Evolutionary conservation across 768 basidiomycete genomes (phyloP), one percentile per base, ranked within the genome.

Genomic region (Tricholoma saponaceum): DNA sequence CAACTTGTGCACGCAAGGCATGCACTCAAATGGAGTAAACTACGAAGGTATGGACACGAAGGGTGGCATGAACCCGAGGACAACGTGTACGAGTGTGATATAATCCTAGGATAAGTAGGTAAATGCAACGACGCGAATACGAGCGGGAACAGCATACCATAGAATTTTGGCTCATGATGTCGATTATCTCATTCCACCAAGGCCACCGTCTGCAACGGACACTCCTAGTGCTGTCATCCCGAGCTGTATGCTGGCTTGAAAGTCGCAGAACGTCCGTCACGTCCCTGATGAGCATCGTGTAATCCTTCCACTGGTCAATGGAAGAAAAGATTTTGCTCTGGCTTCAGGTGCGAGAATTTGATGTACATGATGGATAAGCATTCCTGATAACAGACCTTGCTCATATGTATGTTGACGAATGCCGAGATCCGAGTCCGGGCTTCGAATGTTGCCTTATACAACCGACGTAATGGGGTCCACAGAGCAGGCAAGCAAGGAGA

Each of bases 161-260:
- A 33, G 80, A 85, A 65, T 91, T 92, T 47, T 85, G 79, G 68
- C 82, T 83, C 65, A 90, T 78, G 14, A 92, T 81, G 4, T 87
- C 90, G n/a, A 90, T 76, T 20, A 89, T 80, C 53, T 87, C 85
- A 0, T 78, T 72, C 43, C 72, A 73, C 80, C 86, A 1, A 88
- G 72, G 0, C 89, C 87, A 0, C 86, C 86, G 14, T 78, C 66
- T 0, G 70, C 61, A 10, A 71, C 57, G 5, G 80, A 74, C n/a
- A 71, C 66, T 2, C 72, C 79, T 9, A 90, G 73, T 0, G 81
- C 85, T 0, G 86, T 87, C 2, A 84, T 80, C 14, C 80, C 79
- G 51, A 83, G 76, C 8, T 76, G 72, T 0, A 89, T 76, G 13
- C 76, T 74, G 35, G 80, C 78, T 13, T 76, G 52, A 59, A 87